Evolutionary conservation across 2,329 filamentous ascomycete genomes (phyloP), one percentile per base, ranked within the genome.

Genomic region (Neonectria punicea): DNA sequence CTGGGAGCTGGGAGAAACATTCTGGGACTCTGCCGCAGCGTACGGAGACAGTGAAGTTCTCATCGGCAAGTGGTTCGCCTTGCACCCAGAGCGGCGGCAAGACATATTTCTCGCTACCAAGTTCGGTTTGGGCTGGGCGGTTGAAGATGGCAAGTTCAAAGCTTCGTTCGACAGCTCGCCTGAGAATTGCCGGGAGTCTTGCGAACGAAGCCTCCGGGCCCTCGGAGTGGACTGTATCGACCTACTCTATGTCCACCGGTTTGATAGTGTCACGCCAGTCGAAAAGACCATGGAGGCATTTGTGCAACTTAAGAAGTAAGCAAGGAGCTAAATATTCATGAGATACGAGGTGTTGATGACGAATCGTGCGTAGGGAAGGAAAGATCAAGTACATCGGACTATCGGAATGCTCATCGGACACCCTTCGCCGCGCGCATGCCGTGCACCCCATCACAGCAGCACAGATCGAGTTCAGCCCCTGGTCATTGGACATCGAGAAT

Each of bases 401-500:
- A 4, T 83, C 79, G 2, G 85, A 86, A 67, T 77, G 80, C 63
- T 80, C 78, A 30, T 79, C 82, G 2, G 72, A 77, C 2, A 83
- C 85, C 1, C 78, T 89, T n/a, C 81, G 84, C 5, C 82, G 86
- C 10, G 86, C 84, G 3, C 76, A 78, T 68, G 81, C 81, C 32
- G 74, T 89, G 14, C 79, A 80, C 54, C 84, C 80, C n/a, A 79
- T 89, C 61, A 73, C 81, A 4, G 84, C 84, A 2, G 77, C 86
- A 1, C 85, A 89, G 71, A 78, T 87, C 34, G 86, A 89, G 73
- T 87, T 86, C 74, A 82, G 77, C 13, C 83, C 84, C 0, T 89
- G 84, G 74, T 74, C 81, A 1, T 80, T 91, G 25, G 85, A 89
- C 49, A 88, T 92, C 67, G 90, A 92, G 74, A 82, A 80, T 11